Conservation (phyloP, 75 land plant species). For the Picea glauca region DNA sequence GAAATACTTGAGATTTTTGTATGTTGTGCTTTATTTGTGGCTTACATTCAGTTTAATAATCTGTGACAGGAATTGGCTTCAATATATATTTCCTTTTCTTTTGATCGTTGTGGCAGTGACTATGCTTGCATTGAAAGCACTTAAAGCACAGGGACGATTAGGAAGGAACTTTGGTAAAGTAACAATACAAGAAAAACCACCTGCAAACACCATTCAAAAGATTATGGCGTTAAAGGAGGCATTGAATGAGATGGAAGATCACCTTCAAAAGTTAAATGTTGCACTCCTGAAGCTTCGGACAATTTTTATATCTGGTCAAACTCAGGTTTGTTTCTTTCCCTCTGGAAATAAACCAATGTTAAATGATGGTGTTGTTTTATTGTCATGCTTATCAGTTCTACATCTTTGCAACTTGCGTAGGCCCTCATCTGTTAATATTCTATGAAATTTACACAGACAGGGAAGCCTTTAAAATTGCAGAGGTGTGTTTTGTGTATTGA, state of each 20-base stretch:
- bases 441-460: no score
- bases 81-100: slow-evolving; percentile 62
- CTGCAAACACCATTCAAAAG: slow-evolving; percentile 89
- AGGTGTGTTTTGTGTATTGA: no score
- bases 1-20: no score
- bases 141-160: slow-evolving; percentile 78
- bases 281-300: slow-evolving; percentile 73
- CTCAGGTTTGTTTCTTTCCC: slow-evolving; percentile 43
- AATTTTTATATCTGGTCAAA: slow-evolving; percentile 61
- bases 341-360: no score
- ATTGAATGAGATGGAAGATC: slow-evolving; percentile 61
- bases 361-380: no score
- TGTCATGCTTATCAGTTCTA: no score
- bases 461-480: no score
- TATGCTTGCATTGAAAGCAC: slow-evolving; percentile 56
- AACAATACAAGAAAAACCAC: slow-evolving; percentile 76
- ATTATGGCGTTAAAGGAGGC: slow-evolving; percentile 86
- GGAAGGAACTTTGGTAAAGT: slow-evolving; percentile 81
- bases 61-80: slow-evolving; percentile 37
- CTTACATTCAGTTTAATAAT: no score
- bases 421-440: no score
- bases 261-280: slow-evolving; percentile 70
- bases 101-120: slow-evolving; percentile 40
- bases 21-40: no score
- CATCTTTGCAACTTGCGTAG: no score